Percentiles rank a stretch among this genome's conserved stretches.
Conservation (phyloP, 805 yeast genomes). For the Cyberlindnera suaveolens region DNA sequence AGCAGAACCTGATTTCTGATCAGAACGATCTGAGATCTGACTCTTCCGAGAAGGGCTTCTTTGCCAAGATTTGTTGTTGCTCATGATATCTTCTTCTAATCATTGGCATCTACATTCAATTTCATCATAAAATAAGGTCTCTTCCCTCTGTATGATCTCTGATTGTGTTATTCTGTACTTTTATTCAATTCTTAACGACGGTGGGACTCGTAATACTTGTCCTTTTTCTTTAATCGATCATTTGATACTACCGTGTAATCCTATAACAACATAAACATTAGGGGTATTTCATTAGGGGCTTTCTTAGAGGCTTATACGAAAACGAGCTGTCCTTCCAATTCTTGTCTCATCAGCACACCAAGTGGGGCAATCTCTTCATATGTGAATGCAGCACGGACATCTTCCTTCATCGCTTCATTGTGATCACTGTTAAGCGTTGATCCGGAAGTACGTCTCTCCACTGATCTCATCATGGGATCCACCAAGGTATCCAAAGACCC, state of each 20-base stretch:
- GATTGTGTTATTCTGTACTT: background rate
- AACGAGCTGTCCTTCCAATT: background rate
- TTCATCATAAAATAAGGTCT: too few species aligned
- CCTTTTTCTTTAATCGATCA: too few species aligned
- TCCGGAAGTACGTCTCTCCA: conserved; percentile 13
- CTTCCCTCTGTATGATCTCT: too few species aligned
- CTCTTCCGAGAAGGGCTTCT: conserved; percentile 20
- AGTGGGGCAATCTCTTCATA: conserved; percentile 18
- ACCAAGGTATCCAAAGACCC: conserved; percentile 13
- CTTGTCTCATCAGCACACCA: background rate
- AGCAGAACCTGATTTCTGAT: conserved; percentile 20
- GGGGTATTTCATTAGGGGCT: too few species aligned
- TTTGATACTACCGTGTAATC: too few species aligned
- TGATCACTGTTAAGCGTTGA: conserved; percentile 14
- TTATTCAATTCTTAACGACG: background rate
- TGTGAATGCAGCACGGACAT: conserved; percentile 15
- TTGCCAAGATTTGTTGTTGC: conserved; percentile 23
- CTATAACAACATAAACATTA: too few species aligned
- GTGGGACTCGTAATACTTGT: background rate
- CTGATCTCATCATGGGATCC: conserved; percentile 3
- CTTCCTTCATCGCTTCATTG: conserved; percentile 1
- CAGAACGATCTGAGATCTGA: conserved; percentile 20
- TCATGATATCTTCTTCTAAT: conserved; percentile 1
- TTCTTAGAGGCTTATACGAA: too few species aligned
- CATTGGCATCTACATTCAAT: too few species aligned